Evolutionary conservation across 2,329 filamentous ascomycete genomes (phyloP).

Genomic region (Cryphonectria naterciae): DNA sequence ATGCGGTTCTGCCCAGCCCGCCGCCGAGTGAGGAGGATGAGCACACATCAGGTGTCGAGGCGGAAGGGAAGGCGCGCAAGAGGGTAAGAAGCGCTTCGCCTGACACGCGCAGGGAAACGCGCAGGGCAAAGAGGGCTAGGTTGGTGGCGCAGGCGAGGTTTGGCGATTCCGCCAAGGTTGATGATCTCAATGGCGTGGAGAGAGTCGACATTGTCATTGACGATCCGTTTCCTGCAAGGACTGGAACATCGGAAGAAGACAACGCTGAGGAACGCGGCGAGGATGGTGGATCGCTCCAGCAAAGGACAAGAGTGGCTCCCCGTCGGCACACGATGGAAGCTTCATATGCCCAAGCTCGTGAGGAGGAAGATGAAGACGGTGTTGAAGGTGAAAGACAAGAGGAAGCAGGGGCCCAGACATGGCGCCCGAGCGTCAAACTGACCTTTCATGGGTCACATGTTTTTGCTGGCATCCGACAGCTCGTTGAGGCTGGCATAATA

Average conservation of each 20-base stretch:
- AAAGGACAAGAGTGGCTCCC: conserved; percentile 6
- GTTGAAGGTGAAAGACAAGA: conserved; percentile 36
- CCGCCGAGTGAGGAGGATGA: conserved; percentile 48
- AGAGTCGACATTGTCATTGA: conserved; percentile 62
- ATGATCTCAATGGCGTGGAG: conserved; percentile 66
- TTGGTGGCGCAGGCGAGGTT: conserved; percentile 71
- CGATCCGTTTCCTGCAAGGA: conserved; percentile 55
- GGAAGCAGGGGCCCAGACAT: conserved; percentile 39
- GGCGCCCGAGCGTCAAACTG: conserved; percentile 65
- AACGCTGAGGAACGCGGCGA: conserved; percentile 27
- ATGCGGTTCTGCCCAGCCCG: conserved; percentile 52
- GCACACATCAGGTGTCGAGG: conserved; percentile 29
- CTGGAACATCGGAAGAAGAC: conserved; percentile 25
- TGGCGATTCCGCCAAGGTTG: conserved; percentile 59
- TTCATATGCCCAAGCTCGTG: conserved; percentile 39
- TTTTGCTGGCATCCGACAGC: conserved; percentile 76
- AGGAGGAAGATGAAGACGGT: conserved; percentile 33
- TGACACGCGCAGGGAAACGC: conserved; percentile 38
- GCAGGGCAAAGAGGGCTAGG: conserved; percentile 60
- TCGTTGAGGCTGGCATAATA: conserved; percentile 77
- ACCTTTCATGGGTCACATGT: conserved; percentile 78
- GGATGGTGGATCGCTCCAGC: conserved; percentile 29
- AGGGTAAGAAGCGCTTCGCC: conserved; percentile 34
- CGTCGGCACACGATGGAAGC: conserved; percentile 44
- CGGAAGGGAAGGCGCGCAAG: not conserved